phyloP scores from a whole-genome alignment of 371 early-diverging fungal species.

The Rhizomucor miehei region DNA sequence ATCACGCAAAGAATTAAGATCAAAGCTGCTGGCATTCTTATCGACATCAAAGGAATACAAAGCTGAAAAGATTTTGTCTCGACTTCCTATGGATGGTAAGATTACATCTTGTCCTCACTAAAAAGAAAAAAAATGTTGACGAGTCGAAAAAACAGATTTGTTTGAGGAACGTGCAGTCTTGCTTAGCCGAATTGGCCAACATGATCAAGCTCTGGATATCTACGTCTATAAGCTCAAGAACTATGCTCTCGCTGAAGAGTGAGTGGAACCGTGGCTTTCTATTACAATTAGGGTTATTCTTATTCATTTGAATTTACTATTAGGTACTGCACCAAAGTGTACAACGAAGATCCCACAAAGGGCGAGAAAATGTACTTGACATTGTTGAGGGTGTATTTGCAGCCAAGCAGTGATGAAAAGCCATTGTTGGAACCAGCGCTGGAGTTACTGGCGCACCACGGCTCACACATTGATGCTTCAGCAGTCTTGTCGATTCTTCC shows the following conservation, averaged over 20 bases:
- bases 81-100: conserved; percentile 71
- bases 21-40: conserved; percentile 62
- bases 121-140: too few relatives aligned
- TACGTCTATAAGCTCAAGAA: conserved; percentile 76
- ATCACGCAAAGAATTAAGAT: conserved; percentile 12
- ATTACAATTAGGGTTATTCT: background rate
- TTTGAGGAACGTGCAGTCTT: conserved; percentile 84
- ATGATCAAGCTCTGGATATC: conserved; percentile 83
- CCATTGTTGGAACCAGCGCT: conserved; percentile 63
- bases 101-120: background rate
- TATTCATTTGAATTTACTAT: background rate
- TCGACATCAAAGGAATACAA: conserved; percentile 67
- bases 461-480: conserved; percentile 66
- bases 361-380: conserved; percentile 66
- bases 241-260: conserved; percentile 78
- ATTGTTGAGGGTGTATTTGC: conserved; percentile 60
- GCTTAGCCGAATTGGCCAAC: conserved; percentile 80
- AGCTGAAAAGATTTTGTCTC: conserved; percentile 72
- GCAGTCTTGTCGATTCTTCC: conserved; percentile 59
- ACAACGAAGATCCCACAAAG: conserved; percentile 47
- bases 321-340: conserved; percentile 75
- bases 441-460: conserved; percentile 63
- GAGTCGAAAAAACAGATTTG: conserved; percentile 49
- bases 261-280: conserved; percentile 21
- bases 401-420: conserved; percentile 49